Evolutionary conservation across 192 early-diverging fungal genomes (phyloP), one percentile per base, ranked within the genome.

Genomic region (Rhizoclosmatium sp.): DNA sequence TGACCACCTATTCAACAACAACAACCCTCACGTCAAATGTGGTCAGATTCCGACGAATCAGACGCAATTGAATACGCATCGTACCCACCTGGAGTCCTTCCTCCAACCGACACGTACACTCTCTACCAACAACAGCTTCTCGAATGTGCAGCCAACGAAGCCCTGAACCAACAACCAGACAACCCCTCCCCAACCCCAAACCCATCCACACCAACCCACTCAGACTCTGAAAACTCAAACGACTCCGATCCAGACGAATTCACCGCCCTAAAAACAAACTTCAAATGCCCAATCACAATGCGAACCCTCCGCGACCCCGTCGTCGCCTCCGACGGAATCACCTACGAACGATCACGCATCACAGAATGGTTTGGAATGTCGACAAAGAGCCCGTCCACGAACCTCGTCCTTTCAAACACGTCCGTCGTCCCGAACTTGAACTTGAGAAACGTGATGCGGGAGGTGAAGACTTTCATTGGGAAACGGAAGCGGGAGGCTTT

Each of bases 281-380:
- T 62, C 21, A 7, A 21, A 7, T 68, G 65, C 44, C 65, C 65
- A 5, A 68, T 68, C 44, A 16, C 65, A 39, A 41, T 68, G 40
- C 42, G 46, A 7, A 16, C 65, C 9, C 23, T 68, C 12, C 23
- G 44, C 7, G 65, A 68, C 40, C 65, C 65, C 65, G 65, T 68
- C 44, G 65, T 68, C 46, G 65, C 65, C 9, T 21, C 46, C 46
- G 65, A 68, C 44, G 65, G 65, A 21, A 9, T 68, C 44, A 44
- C 65, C 9, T 68, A 68, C 44, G 65, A 68, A 41, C 65, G 44
- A 7, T 31, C 23, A 14, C 4, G 42, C 4, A 68, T 68, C 46
- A 68, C 4, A 14, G 65, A 68, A 47, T 68, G 65, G 65, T 21
- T 62, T 9, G 60, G 14, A 19, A 62, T 62, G 60, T 31, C 21